Base-by-base conservation (phyloP, 192 early-diverging fungal genomes). In the Coemansia sp. region DNA sequence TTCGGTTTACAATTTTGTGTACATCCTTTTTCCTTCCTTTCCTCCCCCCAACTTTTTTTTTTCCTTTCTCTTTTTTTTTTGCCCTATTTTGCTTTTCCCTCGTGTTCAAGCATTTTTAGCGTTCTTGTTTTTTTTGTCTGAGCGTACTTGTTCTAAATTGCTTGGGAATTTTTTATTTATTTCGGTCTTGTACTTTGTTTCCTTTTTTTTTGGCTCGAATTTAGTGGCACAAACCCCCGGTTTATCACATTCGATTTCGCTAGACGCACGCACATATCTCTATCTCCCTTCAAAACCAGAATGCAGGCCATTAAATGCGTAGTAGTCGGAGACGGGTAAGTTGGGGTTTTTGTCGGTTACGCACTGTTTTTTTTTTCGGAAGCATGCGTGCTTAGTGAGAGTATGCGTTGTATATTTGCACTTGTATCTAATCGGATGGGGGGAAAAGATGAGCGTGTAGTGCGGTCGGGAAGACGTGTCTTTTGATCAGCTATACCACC, bases 401-500 rank as follows among this genome's bases (percentile, higher is more conserved):
- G 4, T 29, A 29, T 29, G 28, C 28, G 28, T 29, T 8, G 28
- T 29, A 20, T 45, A 5, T 46, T 17, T 22, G 41, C 19, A 17
- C 45, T 23, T 25, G 17, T 7, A 1, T 10, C 47, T 5, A n/a
- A 28, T 31, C 20, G 17, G 26, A 9, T n/a, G n/a, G n/a, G n/a
- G n/a, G n/a, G n/a, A n/a, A 53, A n/a, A n/a, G n/a, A n/a, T n/a
- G n/a, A n/a, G n/a, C n/a, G 12, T 55, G 56, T 70, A 92, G 90
- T 85, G 90, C 91, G 36, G 90, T 91, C 51, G 88, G 88, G 60
- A 96, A 98, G 79, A 98, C 95, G 35, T 98, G 95, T 71, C 86
- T 95, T 32, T 77, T 98, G 52, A 98, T 98, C 77, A 86, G 83
- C 77, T 98, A 98, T 82, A 98, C 96, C 14, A 98, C 96, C 57